A percentile compares a stretch with the other conserved stretches of the same genome.
phyloP scores from a whole-genome alignment of 495 filamentous ascomycete species.

The Copromyces sp. region DNA sequence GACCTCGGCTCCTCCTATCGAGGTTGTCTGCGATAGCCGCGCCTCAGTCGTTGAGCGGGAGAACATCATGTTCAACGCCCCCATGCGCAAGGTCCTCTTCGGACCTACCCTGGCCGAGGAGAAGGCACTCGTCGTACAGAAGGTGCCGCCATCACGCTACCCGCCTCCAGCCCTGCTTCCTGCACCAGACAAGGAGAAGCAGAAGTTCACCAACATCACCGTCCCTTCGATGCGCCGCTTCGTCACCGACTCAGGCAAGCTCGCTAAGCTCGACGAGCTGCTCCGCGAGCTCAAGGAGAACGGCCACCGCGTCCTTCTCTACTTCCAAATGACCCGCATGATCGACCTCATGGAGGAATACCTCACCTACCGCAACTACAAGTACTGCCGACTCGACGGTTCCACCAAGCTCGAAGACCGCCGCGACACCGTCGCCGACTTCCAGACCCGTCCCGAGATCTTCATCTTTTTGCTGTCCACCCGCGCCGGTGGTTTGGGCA shows the following conservation, averaged over 20 bases:
- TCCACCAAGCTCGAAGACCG: conserved; percentile 98
- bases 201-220: conserved; percentile 76
- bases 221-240: conserved; percentile 98
- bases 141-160: conserved; percentile 53
- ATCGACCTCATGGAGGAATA: conserved; percentile 99
- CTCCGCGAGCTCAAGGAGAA: conserved; percentile 81
- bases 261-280: conserved; percentile 83
- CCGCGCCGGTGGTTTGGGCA: conserved; percentile 92
- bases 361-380: conserved; percentile 95
- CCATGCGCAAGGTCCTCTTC: conserved; percentile 64
- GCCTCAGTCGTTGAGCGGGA: conserved; percentile 56
- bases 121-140: conserved; percentile 57
- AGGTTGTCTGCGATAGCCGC: conserved; percentile 63
- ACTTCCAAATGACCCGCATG: conserved; percentile 99
- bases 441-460: conserved; percentile 84
- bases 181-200: conserved; percentile 63
- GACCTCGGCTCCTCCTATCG: conserved; percentile 81
- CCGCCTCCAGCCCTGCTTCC: conserved; percentile 59
- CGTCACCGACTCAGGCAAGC: conserved; percentile 93
- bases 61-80: conserved; percentile 66
- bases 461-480: conserved; percentile 96
- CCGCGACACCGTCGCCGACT: conserved; percentile 91
- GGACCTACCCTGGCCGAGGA: conserved; percentile 58
- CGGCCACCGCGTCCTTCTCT: conserved; percentile 91
- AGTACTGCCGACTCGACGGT: conserved; percentile 92